These are phyloP conservation scores for Ehretia macrophylla DNA, from an alignment of 257 asterid species.

Conservation along the genomic window DNA sequence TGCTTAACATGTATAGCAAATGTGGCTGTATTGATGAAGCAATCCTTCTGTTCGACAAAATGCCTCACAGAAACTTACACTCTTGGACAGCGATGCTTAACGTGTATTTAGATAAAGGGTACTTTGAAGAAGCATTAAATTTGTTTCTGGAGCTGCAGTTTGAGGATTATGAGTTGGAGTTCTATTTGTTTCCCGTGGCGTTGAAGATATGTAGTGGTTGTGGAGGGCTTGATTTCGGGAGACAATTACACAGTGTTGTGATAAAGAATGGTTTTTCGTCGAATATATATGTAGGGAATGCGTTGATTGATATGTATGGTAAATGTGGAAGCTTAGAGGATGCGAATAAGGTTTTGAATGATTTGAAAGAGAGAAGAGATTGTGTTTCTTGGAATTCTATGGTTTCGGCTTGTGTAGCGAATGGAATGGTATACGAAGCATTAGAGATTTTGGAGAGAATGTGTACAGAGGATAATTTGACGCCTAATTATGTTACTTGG, in stretches of 20 bases:
- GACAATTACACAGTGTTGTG: constrained; percentile 58
- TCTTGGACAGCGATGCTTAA: constrained; percentile 47
- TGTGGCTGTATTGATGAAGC: constrained; percentile 35
- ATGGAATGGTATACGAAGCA: constrained; percentile 53
- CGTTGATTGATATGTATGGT: constrained; percentile 76
- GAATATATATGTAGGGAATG: constrained; percentile 63
- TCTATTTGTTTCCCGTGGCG: constrained; percentile 60
- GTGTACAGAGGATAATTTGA: constrained; percentile 32
- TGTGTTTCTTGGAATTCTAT: constrained; percentile 75
- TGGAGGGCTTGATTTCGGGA: constrained; percentile 64
- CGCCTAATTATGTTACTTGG: constrained; percentile 65
- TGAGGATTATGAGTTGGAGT: constrained; percentile 61
- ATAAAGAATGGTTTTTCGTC: constrained; percentile 42
- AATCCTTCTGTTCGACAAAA: constrained; percentile 46
- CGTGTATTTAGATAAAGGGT: constrained; percentile 37
- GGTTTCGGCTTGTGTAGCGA: constrained; percentile 57
- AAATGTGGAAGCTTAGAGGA: constrained; percentile 55
- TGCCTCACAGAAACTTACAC: constrained; percentile 55
- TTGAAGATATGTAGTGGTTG: constrained; percentile 60
- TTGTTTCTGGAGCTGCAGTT: constrained; percentile 33
- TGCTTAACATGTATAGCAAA: constrained; percentile 52
- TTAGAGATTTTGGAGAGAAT: constrained; percentile 40
- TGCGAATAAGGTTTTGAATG: constrained; percentile 43
- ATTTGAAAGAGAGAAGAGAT: constrained; percentile 39
- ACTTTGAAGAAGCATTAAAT: constrained; percentile 37